phyloP scores from a whole-genome alignment of 257 asterid species.

The Euphrasia confusa region DNA sequence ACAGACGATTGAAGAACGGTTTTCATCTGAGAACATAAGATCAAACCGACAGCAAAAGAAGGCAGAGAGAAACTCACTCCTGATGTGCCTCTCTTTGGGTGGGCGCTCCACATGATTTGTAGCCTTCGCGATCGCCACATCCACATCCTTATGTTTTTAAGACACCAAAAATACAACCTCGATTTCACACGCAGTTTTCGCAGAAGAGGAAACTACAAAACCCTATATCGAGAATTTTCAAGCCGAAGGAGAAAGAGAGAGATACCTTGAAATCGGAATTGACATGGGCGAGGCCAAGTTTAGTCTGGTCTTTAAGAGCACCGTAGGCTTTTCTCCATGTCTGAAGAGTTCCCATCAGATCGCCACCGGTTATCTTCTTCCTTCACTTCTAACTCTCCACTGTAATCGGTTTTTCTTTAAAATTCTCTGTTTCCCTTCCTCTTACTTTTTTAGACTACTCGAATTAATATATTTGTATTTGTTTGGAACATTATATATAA shows the following conservation, averaged over 20 bases:
- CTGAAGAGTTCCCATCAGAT: slow-evolving; percentile 83
- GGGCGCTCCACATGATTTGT: slow-evolving; percentile 98
- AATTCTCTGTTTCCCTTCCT: no score
- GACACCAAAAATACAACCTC: slow-evolving; percentile 31
- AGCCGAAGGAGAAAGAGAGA: neutral
- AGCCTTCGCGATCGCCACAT: slow-evolving; percentile 99
- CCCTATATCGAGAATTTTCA: slow-evolving; percentile 16
- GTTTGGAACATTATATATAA: no score
- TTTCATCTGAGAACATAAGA: slow-evolving; percentile 14
- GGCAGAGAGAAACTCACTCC: slow-evolving; percentile 53
- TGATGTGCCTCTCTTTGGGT: slow-evolving; percentile 90
- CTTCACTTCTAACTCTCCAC: neutral
- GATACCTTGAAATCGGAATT: slow-evolving; percentile 96
- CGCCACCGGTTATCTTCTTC: slow-evolving; percentile 6
- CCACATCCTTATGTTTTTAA: slow-evolving; percentile 65
- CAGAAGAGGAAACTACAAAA: slow-evolving; percentile 18
- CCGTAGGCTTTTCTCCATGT: slow-evolving; percentile 92
- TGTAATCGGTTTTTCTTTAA: no score
- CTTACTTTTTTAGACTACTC: no score
- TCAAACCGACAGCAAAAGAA: neutral
- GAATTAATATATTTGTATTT: no score
- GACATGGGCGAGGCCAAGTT: slow-evolving; percentile 92
- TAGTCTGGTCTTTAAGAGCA: slow-evolving; percentile 86
- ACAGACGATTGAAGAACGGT: slow-evolving; percentile 8
- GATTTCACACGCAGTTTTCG: slow-evolving; percentile 22